Conservation (phyloP, 2,329 filamentous ascomycete species). For the Curvularia eragrostidis region DNA sequence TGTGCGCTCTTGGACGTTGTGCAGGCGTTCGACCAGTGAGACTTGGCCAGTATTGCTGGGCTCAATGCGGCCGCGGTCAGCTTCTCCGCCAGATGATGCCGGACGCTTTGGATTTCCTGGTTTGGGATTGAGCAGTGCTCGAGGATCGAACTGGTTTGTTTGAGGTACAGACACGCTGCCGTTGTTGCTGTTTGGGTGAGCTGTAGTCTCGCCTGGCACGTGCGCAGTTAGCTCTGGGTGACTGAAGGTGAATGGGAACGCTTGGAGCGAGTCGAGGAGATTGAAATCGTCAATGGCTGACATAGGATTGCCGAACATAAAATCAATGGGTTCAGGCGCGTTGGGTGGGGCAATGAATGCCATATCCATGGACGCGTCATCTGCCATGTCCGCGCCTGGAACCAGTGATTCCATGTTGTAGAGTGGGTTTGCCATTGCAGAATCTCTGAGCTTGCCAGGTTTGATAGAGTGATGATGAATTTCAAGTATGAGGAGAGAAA, state of each 20-base stretch:
- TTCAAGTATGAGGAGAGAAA: neutral
- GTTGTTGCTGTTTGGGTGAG: conserved; percentile 19
- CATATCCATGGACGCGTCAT: neutral
- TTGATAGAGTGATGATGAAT: neutral
- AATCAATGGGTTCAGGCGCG: neutral
- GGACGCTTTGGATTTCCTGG: conserved; percentile 40
- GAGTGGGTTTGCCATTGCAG: neutral
- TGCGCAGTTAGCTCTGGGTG: conserved; percentile 28
- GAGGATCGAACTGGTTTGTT: conserved; percentile 34
- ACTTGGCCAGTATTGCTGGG: conserved; percentile 55
- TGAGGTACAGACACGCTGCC: conserved; percentile 21
- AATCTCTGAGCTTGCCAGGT: neutral
- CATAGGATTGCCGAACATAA: neutral
- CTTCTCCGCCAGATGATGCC: conserved; percentile 30
- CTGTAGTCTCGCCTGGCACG: conserved; percentile 27
- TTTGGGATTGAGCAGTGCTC: conserved; percentile 46
- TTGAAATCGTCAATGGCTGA: neutral
- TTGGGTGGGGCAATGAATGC: conserved; percentile 2
- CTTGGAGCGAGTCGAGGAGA: neutral
- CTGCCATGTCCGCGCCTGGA: conserved; percentile 4
- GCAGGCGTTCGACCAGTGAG: conserved; percentile 75
- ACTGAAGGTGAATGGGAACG: conserved; percentile 5
- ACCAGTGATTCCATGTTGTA: conserved; percentile 4
- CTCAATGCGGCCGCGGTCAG: conserved; percentile 34
- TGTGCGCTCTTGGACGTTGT: conserved; percentile 74